Evolutionary conservation across 371 early-diverging fungal species (phyloP).

Genomic region (Smittium culicis): DNA sequence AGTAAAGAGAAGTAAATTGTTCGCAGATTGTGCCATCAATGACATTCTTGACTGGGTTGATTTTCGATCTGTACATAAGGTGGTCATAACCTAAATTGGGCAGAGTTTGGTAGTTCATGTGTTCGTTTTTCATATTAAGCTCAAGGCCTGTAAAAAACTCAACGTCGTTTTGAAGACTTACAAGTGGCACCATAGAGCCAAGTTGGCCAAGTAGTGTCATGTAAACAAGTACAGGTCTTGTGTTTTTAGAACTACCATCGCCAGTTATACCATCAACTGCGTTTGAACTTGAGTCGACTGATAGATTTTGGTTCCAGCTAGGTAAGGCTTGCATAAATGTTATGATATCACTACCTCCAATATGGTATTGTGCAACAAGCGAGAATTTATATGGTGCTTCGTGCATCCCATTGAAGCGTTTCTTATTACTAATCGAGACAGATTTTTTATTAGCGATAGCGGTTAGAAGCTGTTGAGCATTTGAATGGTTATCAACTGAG

Average conservation of each 20-base stretch:
- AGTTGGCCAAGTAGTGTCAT: conserved; percentile 56
- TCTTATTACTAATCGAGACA: neutral
- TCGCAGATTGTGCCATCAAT: conserved; percentile 93
- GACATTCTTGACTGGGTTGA: conserved; percentile 65
- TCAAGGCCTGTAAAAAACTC: conserved; percentile 89
- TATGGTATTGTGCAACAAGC: conserved; percentile 1
- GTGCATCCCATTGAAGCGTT: neutral
- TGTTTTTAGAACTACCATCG: neutral
- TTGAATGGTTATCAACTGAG: neutral
- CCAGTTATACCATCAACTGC: neutral
- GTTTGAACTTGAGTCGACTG: neutral
- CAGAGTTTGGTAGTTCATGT: neutral
- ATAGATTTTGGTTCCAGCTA: conserved; percentile 4
- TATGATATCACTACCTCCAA: conserved; percentile 9
- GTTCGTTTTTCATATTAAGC: conserved; percentile 54
- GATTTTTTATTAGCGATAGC: conserved; percentile 8
- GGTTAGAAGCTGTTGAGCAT: neutral
- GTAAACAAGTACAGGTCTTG: conserved; percentile 4
- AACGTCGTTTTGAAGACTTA: conserved; percentile 64
- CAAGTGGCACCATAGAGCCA: conserved; percentile 72
- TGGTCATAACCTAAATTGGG: conserved; percentile 85
- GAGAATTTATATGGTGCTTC: conserved; percentile 11
- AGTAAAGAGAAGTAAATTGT: conserved; percentile 45
- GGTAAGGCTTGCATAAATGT: conserved; percentile 6
- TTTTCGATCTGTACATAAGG: conserved; percentile 60